These are phyloP conservation scores for Lanmaoa rubissima DNA, from an alignment of 768 basidiomycete species.

Conservation along the genomic window DNA sequence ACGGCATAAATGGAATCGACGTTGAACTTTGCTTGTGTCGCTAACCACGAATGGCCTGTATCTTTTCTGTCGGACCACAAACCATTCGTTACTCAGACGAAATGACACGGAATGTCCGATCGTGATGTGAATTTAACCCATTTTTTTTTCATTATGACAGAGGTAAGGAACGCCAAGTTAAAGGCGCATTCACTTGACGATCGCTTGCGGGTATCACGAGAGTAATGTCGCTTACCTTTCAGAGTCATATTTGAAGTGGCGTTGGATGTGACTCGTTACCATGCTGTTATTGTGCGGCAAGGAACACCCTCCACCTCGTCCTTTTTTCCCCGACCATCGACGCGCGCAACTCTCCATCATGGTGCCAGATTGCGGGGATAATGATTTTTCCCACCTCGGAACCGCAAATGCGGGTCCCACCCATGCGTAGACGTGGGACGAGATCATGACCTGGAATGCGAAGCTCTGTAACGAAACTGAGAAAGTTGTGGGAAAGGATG, in stretches of 20 bases:
- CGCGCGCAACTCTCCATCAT: too few relatives aligned
- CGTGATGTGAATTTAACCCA: not conserved
- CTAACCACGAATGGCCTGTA: not conserved
- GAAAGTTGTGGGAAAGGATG: not conserved
- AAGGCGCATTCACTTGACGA: not conserved
- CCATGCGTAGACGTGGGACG: not conserved
- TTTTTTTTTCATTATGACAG: not conserved
- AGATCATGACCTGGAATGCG: not conserved
- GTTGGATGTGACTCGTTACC: not conserved
- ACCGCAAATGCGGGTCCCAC: not conserved
- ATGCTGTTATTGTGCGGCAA: not conserved
- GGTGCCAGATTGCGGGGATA: too few relatives aligned
- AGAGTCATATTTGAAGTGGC: not conserved
- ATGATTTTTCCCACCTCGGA: not conserved
- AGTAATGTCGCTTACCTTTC: not conserved
- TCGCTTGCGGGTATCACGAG: not conserved
- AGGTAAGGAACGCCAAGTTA: not conserved
- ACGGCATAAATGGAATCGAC: not conserved
- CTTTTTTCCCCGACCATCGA: too few relatives aligned
- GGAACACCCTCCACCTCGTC: not conserved
- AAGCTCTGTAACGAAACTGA: not conserved
- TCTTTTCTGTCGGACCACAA: not conserved
- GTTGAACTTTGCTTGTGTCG: too few relatives aligned
- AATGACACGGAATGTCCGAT: not conserved
- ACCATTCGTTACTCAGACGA: not conserved